Conservation (phyloP, 768 basidiomycete genomes). For the Tricholoma matsutake region DNA sequence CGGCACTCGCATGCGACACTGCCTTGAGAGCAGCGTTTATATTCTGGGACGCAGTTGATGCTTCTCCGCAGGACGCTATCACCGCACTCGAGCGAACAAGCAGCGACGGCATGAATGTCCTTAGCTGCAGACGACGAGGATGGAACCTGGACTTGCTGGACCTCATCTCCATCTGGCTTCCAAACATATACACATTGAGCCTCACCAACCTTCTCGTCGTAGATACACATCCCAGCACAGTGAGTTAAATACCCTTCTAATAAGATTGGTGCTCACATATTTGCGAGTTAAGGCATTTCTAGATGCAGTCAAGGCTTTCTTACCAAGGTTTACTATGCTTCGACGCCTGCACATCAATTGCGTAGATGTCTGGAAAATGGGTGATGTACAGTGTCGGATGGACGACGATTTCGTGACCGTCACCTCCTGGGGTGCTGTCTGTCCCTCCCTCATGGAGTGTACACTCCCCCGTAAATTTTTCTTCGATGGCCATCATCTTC, state of each 20-base stretch:
- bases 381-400: slow-evolving; percentile 23
- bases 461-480: slow-evolving; percentile 32
- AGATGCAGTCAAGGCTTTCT: slow-evolving; percentile 21
- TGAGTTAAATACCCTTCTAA: slow-evolving; percentile 9
- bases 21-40: slow-evolving; percentile 34
- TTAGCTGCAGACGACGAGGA: slow-evolving; percentile 34
- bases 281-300: slow-evolving; percentile 20
- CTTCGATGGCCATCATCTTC: not conserved
- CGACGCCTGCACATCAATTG: slow-evolving; percentile 31
- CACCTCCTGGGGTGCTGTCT: slow-evolving; percentile 35
- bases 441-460: slow-evolving; percentile 33
- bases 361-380: slow-evolving; percentile 31
- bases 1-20: slow-evolving; percentile 23
- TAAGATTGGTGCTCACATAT: not conserved
- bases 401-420: slow-evolving; percentile 35
- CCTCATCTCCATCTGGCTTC: slow-evolving; percentile 29
- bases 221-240: slow-evolving; percentile 28
- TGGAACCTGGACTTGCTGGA: slow-evolving; percentile 40
- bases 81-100: slow-evolving; percentile 30
- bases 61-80: slow-evolving; percentile 28
- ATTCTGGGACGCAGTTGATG: slow-evolving; percentile 32
- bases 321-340: slow-evolving; percentile 31
- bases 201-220: slow-evolving; percentile 36
- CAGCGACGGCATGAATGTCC: slow-evolving; percentile 29
- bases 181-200: slow-evolving; percentile 31